Evolutionary conservation across 2,329 filamentous ascomycete genomes (phyloP).

Genomic region (Alternaria gaisen): DNA sequence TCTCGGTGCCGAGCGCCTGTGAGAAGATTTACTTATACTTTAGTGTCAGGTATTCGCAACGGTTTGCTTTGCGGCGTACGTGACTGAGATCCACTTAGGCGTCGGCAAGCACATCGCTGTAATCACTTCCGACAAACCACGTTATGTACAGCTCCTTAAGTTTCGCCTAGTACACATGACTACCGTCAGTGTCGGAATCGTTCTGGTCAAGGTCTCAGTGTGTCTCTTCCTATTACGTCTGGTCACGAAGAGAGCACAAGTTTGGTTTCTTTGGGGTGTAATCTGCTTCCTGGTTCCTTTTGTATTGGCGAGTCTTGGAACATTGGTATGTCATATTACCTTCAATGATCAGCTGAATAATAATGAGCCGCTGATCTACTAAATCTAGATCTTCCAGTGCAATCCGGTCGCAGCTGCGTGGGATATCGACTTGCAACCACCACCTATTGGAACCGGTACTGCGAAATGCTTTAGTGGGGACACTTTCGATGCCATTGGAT

Average conservation of each 20-base stretch:
- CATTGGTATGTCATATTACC: conserved; percentile 36
- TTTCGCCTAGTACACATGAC: conserved; percentile 57
- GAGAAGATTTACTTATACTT: background rate
- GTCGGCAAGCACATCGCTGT: conserved; percentile 55
- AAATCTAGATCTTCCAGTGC: conserved; percentile 55
- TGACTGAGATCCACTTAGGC: conserved; percentile 46
- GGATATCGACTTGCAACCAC: conserved; percentile 49
- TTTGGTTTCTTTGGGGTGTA: conserved; percentile 54
- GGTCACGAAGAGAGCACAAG: conserved; percentile 41
- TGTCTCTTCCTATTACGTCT: conserved; percentile 58
- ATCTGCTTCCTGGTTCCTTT: conserved; percentile 57
- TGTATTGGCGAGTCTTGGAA: conserved; percentile 55
- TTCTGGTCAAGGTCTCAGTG: conserved; percentile 59
- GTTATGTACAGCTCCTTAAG: conserved; percentile 51
- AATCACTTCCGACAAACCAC: conserved; percentile 39
- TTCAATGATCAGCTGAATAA: background rate
- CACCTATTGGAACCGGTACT: conserved; percentile 36
- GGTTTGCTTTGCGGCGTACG: conserved; percentile 53
- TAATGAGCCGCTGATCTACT: background rate
- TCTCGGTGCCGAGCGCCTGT: background rate
- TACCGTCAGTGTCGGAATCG: conserved; percentile 56
- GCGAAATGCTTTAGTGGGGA: conserved; percentile 56
- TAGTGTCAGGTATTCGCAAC: conserved; percentile 10
- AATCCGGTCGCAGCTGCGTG: conserved; percentile 57
- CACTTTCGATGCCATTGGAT: conserved; percentile 56